phyloP scores from a whole-genome alignment of 169 alveolate species.

The Plasmodium malariae region DNA sequence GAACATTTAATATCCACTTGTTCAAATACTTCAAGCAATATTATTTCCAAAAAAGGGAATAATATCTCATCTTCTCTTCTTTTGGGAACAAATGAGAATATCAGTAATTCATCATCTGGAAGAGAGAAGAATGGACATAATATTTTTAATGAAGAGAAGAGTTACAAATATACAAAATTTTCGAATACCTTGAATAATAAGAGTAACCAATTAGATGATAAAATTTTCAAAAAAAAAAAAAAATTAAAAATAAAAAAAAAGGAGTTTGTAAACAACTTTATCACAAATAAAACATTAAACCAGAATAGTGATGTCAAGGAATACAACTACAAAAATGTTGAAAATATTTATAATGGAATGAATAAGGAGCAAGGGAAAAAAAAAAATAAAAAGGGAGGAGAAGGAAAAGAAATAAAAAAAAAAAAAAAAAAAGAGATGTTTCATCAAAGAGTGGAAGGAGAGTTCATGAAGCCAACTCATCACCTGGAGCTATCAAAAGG shows the following conservation, averaged over 20 bases:
- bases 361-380: no score
- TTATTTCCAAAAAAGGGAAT: conserved; percentile 4
- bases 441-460: no score
- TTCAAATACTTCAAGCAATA: neutral
- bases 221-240: conserved; percentile 8
- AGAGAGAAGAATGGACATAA: neutral
- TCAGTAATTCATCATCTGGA: neutral
- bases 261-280: neutral
- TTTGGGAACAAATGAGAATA: neutral
- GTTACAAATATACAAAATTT: neutral
- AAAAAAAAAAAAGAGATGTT: no score
- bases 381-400: no score
- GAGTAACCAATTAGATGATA: neutral
- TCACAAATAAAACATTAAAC: no score
- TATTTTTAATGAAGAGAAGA: neutral
- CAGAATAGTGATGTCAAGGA: neutral
- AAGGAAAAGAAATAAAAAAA: no score
- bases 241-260: no score
- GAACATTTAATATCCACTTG: neutral
- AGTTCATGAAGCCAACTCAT: no score
- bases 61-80: neutral
- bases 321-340: no score
- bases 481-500: no score
- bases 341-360: no score
- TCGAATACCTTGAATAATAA: no score